Conservation (phyloP, 768 basidiomycete genomes). For the Grammothele lineata region DNA sequence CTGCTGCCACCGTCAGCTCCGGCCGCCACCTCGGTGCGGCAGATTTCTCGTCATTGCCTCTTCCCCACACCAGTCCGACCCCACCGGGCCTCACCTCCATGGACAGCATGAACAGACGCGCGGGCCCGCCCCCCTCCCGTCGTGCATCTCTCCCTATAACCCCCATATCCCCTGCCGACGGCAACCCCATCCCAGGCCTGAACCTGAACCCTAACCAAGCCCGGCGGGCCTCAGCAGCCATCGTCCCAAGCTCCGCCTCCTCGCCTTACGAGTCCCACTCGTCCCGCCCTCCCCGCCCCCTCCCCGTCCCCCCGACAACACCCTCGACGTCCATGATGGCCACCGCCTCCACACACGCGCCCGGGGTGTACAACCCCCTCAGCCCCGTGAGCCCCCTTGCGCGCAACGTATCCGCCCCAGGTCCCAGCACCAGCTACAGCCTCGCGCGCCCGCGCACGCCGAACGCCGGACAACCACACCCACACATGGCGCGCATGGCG, state of each 20-base stretch:
- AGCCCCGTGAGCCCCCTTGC: no score
- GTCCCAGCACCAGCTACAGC: no score
- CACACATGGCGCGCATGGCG: no score
- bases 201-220: background rate
- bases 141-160: constrained; percentile 13
- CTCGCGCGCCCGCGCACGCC: no score
- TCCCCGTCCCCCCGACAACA: background rate
- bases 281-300: background rate
- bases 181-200: constrained; percentile 1
- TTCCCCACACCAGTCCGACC: constrained; percentile 18
- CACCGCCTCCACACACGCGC: no score
- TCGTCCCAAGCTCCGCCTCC: background rate
- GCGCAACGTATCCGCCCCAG: no score
- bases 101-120: constrained; percentile 11
- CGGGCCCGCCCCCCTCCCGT: constrained; percentile 1
- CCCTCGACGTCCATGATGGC: constrained; percentile 5
- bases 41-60: constrained; percentile 14
- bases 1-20: background rate
- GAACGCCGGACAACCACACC: no score
- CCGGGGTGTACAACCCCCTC: no score
- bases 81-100: constrained; percentile 17
- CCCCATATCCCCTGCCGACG: constrained; percentile 6
- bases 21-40: background rate
- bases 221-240: background rate
- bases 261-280: background rate